Evolutionary conservation across 2,329 filamentous ascomycete genomes (phyloP).

Genomic region (Monilinia fructigena): DNA sequence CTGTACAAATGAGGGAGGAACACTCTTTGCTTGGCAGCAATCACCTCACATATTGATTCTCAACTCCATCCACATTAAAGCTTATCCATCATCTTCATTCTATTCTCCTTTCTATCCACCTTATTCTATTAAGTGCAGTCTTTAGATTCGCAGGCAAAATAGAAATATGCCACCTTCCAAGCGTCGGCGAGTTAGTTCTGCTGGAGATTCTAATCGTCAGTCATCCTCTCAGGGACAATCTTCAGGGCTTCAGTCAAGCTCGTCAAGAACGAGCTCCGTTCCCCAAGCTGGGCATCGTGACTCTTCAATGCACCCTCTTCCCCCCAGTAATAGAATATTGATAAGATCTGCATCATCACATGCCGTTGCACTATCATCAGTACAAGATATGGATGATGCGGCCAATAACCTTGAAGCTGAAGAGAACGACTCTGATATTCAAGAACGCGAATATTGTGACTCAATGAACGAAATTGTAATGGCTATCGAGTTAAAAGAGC

Average conservation of each 20-base stretch:
- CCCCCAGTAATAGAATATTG: slow-evolving; percentile 30
- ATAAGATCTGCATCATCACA: slow-evolving; percentile 26
- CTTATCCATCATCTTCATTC: not conserved
- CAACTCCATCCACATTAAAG: not conserved
- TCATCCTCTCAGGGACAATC: slow-evolving; percentile 24
- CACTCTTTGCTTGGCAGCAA: slow-evolving; percentile 6
- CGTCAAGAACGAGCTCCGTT: slow-evolving; percentile 28
- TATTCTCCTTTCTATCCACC: not conserved
- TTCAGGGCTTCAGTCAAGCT: slow-evolving; percentile 27
- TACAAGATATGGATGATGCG: slow-evolving; percentile 26
- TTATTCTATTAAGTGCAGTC: not conserved
- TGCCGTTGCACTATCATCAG: slow-evolving; percentile 10
- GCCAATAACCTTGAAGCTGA: slow-evolving; percentile 23
- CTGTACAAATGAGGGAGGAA: slow-evolving; percentile 8
- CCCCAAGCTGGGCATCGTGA: slow-evolving; percentile 26
- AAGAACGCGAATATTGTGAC: slow-evolving; percentile 47
- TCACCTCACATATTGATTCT: not conserved
- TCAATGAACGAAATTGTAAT: slow-evolving; percentile 69
- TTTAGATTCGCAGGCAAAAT: not conserved
- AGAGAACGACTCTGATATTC: slow-evolving; percentile 39
- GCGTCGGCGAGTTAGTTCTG: slow-evolving; percentile 29
- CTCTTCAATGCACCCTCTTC: slow-evolving; percentile 28
- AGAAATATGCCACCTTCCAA: slow-evolving; percentile 29
- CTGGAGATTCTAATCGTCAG: slow-evolving; percentile 23
- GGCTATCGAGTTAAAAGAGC: slow-evolving; percentile 73